phyloP scores from a whole-genome alignment of 371 early-diverging fungal genomes.

The Entomophthora muscae region DNA sequence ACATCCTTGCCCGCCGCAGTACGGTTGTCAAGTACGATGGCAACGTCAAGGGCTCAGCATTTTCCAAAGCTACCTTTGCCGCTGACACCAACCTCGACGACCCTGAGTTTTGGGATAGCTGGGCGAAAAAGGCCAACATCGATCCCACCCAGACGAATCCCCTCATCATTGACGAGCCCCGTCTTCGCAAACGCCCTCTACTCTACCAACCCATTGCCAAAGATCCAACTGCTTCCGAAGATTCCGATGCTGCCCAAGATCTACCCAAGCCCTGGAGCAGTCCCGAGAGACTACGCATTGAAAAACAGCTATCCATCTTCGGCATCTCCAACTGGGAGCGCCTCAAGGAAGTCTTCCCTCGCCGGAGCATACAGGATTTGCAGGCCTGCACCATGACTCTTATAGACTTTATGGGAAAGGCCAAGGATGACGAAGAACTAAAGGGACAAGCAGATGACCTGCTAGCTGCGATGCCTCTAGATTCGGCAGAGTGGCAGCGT shows the following conservation, averaged over 20 bases:
- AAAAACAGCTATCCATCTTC: not conserved
- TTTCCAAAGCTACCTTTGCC: constrained; percentile 91
- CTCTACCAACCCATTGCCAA: constrained; percentile 19
- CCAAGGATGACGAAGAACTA: not conserved
- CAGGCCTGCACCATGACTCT: not conserved
- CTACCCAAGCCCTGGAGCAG: constrained; percentile 1
- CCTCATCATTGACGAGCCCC: constrained; percentile 30
- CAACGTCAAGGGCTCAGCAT: constrained; percentile 59
- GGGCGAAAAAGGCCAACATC: constrained; percentile 65
- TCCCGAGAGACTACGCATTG: not conserved
- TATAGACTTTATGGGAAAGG: not conserved
- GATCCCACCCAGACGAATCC: constrained; percentile 25
- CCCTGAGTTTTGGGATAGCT: constrained; percentile 96
- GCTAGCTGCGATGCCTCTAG: not conserved
- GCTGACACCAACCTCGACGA: constrained; percentile 91
- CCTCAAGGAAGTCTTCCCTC: not conserved
- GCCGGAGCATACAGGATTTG: not conserved
- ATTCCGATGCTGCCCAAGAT: constrained; percentile 14
- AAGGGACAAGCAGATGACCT: not conserved
- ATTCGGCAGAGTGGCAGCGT: not conserved
- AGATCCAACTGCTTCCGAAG: constrained; percentile 14
- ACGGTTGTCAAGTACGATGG: constrained; percentile 70
- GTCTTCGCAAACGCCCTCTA: constrained; percentile 16
- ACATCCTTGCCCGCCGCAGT: constrained; percentile 80
- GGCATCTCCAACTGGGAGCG: constrained; percentile 8